Base-by-base conservation (phyloP, 805 yeast species). In the Yarrowia divulgata region DNA sequence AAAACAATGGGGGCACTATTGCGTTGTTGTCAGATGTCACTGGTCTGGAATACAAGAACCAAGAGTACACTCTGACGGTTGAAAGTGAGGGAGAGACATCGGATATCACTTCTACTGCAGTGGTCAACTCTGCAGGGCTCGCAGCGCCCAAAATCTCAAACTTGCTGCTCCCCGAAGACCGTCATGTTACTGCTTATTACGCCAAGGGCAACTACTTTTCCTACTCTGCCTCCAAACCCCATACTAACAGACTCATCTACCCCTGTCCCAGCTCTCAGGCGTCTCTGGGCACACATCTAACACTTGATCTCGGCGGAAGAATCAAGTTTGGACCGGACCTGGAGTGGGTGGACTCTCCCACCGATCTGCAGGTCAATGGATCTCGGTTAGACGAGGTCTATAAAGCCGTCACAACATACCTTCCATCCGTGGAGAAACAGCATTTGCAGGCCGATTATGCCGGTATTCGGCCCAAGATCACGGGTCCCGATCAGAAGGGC, bases 211-310 rank as follows among this genome's bases (percentile, higher is more conserved):
- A 88, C 72, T 93, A 93, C 77, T 93, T 84, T 74, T 80, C 88
- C 3, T 87, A 86, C 70, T 83, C 82, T 35, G 76, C 82, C 1
- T 79, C 83, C 3, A 75, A 76, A 16, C 88, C 89, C 0, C 81
- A 82, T 23, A 85, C 88, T 4, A 75, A 80, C 68, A 79, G 91
- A 70, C 77, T 89, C 42, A 80, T 93, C 0, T 93, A 93, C 76
- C 97, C 97, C 0, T 89, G 91, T 69, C 91, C 92, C 1, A 83
- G 88, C 0, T 87, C 88, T n/a, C 84, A 72, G 40, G 82, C 90
- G n/a, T 90, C 96, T 0, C 80, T 93, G 69, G 98, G 98, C 0
- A 90, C 95, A 0, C 98, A 93, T 79, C 79, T 93, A 71, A 93
- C 98, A 0, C 79, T 93, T 39, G 96, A 91, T 74, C 78, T 93